phyloP scores from a whole-genome alignment of 2,329 filamentous ascomycete species.

The Fusarium denticulatum region DNA sequence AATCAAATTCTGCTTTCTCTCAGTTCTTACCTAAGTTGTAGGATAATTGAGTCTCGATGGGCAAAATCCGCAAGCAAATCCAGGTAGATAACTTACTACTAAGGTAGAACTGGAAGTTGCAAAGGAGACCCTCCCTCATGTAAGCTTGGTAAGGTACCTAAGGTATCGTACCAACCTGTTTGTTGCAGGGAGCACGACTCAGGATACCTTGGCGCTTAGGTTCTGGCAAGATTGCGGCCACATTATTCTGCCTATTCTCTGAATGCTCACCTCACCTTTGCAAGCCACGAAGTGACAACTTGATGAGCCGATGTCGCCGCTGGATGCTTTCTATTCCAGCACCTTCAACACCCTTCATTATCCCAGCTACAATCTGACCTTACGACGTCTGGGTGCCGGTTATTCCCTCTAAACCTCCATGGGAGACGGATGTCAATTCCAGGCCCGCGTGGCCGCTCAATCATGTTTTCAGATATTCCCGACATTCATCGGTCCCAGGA shows the following conservation, averaged over 20 bases:
- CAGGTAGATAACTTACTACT: not conserved
- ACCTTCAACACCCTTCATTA: not conserved
- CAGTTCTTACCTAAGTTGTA: not conserved
- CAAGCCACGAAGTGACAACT: not conserved
- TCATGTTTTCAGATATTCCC: not conserved
- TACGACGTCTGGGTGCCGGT: not conserved
- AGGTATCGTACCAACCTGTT: not conserved
- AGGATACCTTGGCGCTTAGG: slow-evolving; percentile 21
- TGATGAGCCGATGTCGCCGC: slow-evolving; percentile 7
- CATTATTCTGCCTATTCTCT: slow-evolving; percentile 1
- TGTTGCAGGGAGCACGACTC: slow-evolving; percentile 40
- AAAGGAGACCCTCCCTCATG: not conserved
- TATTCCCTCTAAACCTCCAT: not conserved
- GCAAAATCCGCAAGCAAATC: not conserved
- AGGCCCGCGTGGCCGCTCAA: not conserved
- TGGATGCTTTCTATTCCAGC: not conserved
- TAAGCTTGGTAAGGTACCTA: not conserved
- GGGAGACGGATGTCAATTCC: not conserved
- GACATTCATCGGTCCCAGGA: slow-evolving; percentile 13
- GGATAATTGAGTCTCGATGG: not conserved
- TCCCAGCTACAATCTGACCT: not conserved
- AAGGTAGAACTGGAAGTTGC: not conserved
- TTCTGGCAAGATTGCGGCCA: slow-evolving; percentile 29
- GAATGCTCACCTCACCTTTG: slow-evolving; percentile 19
- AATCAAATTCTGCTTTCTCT: not conserved